Base-by-base conservation (phyloP, 2,329 filamentous ascomycete species). In the Pyrenochaeta sp. region DNA sequence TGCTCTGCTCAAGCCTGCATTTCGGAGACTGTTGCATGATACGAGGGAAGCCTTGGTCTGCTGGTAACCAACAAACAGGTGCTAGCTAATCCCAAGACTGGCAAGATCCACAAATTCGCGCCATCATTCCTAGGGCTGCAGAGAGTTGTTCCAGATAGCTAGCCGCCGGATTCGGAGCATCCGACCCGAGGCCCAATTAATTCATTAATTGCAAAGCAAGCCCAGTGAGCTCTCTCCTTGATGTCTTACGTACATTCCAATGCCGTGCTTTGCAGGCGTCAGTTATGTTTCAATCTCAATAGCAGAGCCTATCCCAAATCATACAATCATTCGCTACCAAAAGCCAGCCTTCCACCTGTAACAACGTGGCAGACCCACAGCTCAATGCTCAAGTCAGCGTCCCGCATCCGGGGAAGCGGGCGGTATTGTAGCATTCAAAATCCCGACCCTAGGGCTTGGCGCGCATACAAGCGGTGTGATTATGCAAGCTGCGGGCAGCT, bases 381-480 rank as follows among this genome's bases (percentile, higher is more conserved):
- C 42, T 30, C 39, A 28, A 24, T 36, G 36, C 22, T 51, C 54
- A 56, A 60, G 40, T 52, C 52, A 64, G 59, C 52, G 50, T 66
- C 57, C 62, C 61, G 59, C 58, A 66, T 64, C 62, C 66, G 61
- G 65, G 66, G 66, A 64, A 64, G 64, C 61, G 59, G 60, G 64
- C 28, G 45, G 45, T 15, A 34, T 2, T 37, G 39, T n/a, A 52
- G 46, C 49, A 39, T 50, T 19, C 8, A 32, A 50, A 19, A 19
- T 39, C 28, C 44, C 50, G 47, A 45, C 44, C 40, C 39, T 45
- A 28, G 30, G 42, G 19, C 61, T 62, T 67, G 60, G 62, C 65
- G 37, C 58, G 58, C 58, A 58, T 59, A 59, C 55, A 66, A 61
- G 68, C 68, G 68, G 68, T 69, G 68, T 71, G 68, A 69, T 64